Evolutionary conservation across 2,329 filamentous ascomycete genomes (phyloP), one percentile per base, ranked within the genome.

Genomic region (Fusarium luffae): DNA sequence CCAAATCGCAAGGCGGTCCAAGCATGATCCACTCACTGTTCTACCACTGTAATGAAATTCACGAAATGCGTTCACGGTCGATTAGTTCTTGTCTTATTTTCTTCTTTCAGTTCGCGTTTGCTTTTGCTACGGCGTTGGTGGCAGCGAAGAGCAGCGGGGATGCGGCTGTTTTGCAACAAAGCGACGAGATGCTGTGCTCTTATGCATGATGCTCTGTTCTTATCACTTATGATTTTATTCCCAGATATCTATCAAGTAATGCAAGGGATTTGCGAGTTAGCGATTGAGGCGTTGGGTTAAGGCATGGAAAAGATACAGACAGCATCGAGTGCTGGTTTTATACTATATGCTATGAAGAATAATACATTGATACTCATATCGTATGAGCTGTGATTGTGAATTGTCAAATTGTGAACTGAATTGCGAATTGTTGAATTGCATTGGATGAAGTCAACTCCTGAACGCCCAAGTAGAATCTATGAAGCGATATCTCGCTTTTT

Each of bases 41-140:
- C 55, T 48, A 63, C 30, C 54, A 63, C 28, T 73, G 56, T 74
- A 64, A 74, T 63, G 72, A 70, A 42, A 48, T 71, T 69, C 23
- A 75, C 49, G 72, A 74, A 42, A 19, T 37, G 49, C 9, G 49
- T 59, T 54, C 48, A 72, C 62, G 65, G 47, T 70, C 51, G 43
- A 66, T 56, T 23, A 23, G 48, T 56, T 42, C 58, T 64, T 51
- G 32, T 52, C 30, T 46, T 43, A 12, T 47, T 49, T 54, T 58
- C 41, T 51, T 28, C 28, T 30, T 13, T 30, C 28, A 60, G 49
- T 50, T 51, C 21, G 18, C 54, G 28, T 64, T 59, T 50, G 32
- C 32, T 16, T 16, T 34, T 63, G 34, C 28, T 55, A 52, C 58
- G 75, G 73, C 73, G 75, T 77, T 76, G 68, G 69, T 69, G 70